Base-by-base conservation (phyloP, 371 early-diverging fungal genomes). In the Mucor velutinosus region DNA sequence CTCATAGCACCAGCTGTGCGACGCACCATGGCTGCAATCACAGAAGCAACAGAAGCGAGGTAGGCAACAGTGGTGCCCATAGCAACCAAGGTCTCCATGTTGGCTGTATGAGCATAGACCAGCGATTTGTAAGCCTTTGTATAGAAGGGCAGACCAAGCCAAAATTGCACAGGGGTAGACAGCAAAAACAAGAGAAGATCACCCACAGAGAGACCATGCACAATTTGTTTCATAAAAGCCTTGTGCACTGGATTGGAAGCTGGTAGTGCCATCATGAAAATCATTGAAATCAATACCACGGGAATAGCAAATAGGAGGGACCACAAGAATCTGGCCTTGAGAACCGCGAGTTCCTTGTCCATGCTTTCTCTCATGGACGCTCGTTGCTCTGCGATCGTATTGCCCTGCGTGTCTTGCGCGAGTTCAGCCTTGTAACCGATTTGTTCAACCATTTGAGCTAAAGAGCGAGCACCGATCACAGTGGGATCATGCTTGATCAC, bases 31-130 rank as follows among this genome's bases (percentile, higher is more conserved):
- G 83, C 77, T 10, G 84, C 80, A 37, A 87, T 76, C 15, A 89
- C 84, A 21, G 82, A 79, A 4, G 78, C 87, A 0, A 87, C 76
- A 4, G 86, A 86, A 11, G 88, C 84, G 47, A 81, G 43, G 71
- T 89, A 91, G 15, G 89, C 88, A 3, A 86, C 87, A n/a, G 85
- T 81, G 0, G 89, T 89, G n/a, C 90, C 90, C 66, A 91, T 77
- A 0, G 88, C 82, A 3, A 91, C 86, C 19, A 91, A 58, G 0
- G 87, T 87, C 65, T 91, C 90, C 92, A 91, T 91, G 59, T 88
- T 89, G 53, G 89, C 88, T 4, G 83, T 83, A n/a, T 71, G 84
- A 8, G 88, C 69, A 72, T 87, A 87, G 0, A 80, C 74, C 1
- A 89, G 58, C 6, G 90, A 85, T 15, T 76, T 77, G 53, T 84